Percentiles rank a stretch among this genome's conserved stretches.
phyloP scores from a whole-genome alignment of 176 grass and related monocot species.

The Musa schizocarpa region DNA sequence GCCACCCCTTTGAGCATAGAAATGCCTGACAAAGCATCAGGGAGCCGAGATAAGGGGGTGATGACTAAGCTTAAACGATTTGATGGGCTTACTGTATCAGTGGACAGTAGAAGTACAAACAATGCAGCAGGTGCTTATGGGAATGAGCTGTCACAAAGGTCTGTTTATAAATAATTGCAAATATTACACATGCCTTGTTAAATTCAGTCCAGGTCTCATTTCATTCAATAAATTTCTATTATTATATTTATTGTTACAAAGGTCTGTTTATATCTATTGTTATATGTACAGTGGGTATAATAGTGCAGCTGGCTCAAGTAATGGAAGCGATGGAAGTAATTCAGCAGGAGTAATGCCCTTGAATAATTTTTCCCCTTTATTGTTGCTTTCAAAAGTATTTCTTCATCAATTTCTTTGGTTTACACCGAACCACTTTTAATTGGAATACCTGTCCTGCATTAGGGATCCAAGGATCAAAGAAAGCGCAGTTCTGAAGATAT shows the following conservation, averaged over 20 bases:
- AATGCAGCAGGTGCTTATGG: conserved; percentile 18
- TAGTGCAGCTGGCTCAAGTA: conserved; percentile 56
- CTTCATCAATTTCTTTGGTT: neutral
- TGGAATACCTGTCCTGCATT: conserved; percentile 14
- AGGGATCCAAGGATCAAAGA: conserved; percentile 35
- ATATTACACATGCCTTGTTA: neutral
- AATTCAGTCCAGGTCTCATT: neutral
- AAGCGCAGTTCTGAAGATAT: conserved; percentile 41
- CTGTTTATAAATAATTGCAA: neutral
- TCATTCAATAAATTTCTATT: neutral
- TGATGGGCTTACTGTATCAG: conserved; percentile 34
- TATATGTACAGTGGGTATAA: conserved; percentile 26
- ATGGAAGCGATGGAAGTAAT: conserved; percentile 29
- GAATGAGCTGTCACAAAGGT: conserved; percentile 25
- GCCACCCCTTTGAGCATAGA: conserved; percentile 46
- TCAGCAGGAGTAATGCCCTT: conserved; percentile 22
- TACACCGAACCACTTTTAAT: neutral
- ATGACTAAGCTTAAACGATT: conserved; percentile 41
- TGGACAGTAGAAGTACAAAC: conserved; percentile 36
- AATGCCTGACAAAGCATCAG: conserved; percentile 41
- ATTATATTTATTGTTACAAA: conserved; percentile 4
- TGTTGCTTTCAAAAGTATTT: neutral
- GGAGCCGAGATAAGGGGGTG: conserved; percentile 32
- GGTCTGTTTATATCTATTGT: conserved; percentile 11
- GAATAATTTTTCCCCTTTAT: conserved; percentile 20